Conservation (phyloP, 495 filamentous ascomycete genomes). For the Hypoxylon trugodes region DNA sequence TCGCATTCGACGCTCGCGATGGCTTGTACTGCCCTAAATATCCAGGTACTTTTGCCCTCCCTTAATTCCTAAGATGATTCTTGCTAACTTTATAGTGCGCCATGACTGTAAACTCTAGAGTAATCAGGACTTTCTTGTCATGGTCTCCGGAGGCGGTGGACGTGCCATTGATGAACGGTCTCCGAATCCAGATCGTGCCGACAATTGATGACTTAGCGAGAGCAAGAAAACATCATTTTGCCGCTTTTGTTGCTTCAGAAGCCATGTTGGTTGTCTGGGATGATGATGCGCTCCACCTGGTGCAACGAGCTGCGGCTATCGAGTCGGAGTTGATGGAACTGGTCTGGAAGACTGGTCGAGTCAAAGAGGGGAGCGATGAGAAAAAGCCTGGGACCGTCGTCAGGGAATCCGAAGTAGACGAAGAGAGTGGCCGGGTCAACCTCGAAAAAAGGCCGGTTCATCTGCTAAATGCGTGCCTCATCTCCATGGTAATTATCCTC, state of each 20-base stretch:
- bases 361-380: slow-evolving; percentile 55
- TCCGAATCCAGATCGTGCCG: slow-evolving; percentile 76
- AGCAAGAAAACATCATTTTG: slow-evolving; percentile 77
- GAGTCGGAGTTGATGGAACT: slow-evolving; percentile 78
- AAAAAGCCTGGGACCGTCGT: slow-evolving; percentile 55
- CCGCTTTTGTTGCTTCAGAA: slow-evolving; percentile 76
- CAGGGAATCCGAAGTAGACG: slow-evolving; percentile 67
- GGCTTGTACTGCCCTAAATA: slow-evolving; percentile 72
- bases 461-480: slow-evolving; percentile 71
- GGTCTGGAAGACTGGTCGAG: slow-evolving; percentile 67
- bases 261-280: slow-evolving; percentile 78
- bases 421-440: slow-evolving; percentile 72
- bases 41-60: slow-evolving; percentile 59
- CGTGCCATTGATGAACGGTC: slow-evolving; percentile 77
- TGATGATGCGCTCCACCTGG: slow-evolving; percentile 74
- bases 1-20: slow-evolving; percentile 63
- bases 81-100: slow-evolving; percentile 61
- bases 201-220: slow-evolving; percentile 71
- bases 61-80: not conserved
- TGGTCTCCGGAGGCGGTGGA: slow-evolving; percentile 76
- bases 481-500: slow-evolving; percentile 68
- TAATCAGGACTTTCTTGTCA: slow-evolving; percentile 76
- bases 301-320: slow-evolving; percentile 70
- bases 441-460: slow-evolving; percentile 71
- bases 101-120: slow-evolving; percentile 81